Conservation (phyloP, 371 early-diverging fungal species). For the Mucor ambiguus region DNA sequence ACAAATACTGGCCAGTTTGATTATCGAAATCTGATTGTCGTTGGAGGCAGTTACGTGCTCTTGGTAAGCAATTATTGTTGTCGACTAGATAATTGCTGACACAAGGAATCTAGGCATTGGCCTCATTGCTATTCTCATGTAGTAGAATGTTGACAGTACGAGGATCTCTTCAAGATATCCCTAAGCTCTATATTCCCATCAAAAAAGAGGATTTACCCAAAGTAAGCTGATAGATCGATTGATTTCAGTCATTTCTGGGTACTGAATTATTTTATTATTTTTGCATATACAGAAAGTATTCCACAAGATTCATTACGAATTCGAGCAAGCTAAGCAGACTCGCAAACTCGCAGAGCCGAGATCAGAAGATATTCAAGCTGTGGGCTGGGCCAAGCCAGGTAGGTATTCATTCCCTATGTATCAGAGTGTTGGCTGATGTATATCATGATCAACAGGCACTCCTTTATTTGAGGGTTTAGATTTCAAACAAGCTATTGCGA, state of each 20-base stretch:
- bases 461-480: constrained; percentile 56
- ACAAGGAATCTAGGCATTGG: constrained; percentile 31
- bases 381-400: constrained; percentile 69
- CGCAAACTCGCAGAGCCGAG: constrained; percentile 57
- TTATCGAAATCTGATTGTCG: constrained; percentile 59
- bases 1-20: constrained; percentile 41
- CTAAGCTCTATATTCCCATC: constrained; percentile 72
- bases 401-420: not conserved
- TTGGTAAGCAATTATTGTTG: constrained; percentile 31
- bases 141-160: constrained; percentile 61
- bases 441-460: constrained; percentile 25
- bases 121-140: constrained; percentile 54
- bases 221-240: constrained; percentile 31
- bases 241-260: not conserved
- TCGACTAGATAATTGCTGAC: not conserved
- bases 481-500: constrained; percentile 65
- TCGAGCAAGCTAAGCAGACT: constrained; percentile 55
- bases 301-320: constrained; percentile 54
- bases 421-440: not conserved
- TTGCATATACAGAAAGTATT: constrained; percentile 54
- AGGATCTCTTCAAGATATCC: constrained; percentile 63
- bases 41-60: constrained; percentile 58
- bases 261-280: not conserved
- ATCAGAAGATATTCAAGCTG: constrained; percentile 55
- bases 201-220: constrained; percentile 66